Conservation (phyloP, 352 stramenopile species). For the Globisporangium acanthophoron region DNA sequence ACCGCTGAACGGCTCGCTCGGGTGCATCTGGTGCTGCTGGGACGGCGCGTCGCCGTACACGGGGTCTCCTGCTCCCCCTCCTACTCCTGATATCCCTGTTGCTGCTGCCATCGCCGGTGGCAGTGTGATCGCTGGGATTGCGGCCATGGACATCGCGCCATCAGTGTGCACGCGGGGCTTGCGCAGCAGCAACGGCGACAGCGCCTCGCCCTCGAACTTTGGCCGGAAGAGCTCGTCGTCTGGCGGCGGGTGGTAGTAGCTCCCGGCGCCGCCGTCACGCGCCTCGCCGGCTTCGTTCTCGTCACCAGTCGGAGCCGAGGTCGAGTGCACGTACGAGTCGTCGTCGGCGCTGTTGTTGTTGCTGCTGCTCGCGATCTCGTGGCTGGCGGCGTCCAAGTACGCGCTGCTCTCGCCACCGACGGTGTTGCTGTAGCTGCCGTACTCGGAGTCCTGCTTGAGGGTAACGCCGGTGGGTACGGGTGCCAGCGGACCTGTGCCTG, state of each 20-base stretch:
- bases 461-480: background rate
- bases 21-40: background rate
- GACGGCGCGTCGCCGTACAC: background rate
- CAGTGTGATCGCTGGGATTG: background rate
- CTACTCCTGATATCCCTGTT: background rate
- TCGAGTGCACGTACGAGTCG: background rate
- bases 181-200: slow-evolving; percentile 12
- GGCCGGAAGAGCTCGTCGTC: slow-evolving; percentile 11
- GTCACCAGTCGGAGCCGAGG: background rate
- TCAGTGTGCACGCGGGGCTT: slow-evolving; percentile 8
- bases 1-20: background rate
- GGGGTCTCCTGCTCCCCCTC: background rate
- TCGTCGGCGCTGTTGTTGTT: background rate
- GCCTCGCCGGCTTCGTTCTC: background rate
- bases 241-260: slow-evolving; percentile 2
- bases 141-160: background rate
- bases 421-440: background rate
- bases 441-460: background rate
- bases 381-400: background rate
- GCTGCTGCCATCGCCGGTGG: background rate
- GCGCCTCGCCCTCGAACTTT: slow-evolving; percentile 10
- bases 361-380: no score
- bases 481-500: background rate
- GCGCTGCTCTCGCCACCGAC: background rate
- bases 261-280: background rate